A percentile compares a stretch with the other conserved stretches of the same genome.
These are phyloP conservation scores for Talaromyces islandicus DNA, from an alignment of 2,329 filamentous ascomycete species.

Conservation along the genomic window DNA sequence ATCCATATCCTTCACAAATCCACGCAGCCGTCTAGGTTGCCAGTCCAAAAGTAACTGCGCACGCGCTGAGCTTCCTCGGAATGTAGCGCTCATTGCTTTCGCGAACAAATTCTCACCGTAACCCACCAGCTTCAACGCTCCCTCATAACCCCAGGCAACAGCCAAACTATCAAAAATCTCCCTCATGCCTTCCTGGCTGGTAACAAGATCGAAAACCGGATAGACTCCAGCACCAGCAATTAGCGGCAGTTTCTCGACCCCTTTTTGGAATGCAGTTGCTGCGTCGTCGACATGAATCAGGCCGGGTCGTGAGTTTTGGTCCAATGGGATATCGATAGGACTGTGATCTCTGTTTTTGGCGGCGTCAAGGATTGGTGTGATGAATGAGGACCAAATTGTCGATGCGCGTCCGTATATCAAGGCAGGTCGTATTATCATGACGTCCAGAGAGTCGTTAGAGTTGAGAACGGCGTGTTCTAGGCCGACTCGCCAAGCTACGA, in stretches of 20 bases:
- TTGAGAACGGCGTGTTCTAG: slow-evolving; percentile 29
- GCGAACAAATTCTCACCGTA: slow-evolving; percentile 19
- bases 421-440: slow-evolving; percentile 26
- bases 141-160: slow-evolving; percentile 19
- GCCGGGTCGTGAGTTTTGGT: slow-evolving; percentile 16
- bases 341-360: slow-evolving; percentile 12
- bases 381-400: slow-evolving; percentile 23
- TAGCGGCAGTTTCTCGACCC: slow-evolving; percentile 26
- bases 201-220: slow-evolving; percentile 34
- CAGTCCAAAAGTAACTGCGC: slow-evolving; percentile 28
- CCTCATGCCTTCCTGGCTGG: slow-evolving; percentile 25
- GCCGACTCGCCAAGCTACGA: slow-evolving; percentile 26
- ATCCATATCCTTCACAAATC: slow-evolving; percentile 16
- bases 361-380: slow-evolving; percentile 21
- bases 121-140: slow-evolving; percentile 20
- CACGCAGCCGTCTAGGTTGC: slow-evolving; percentile 22
- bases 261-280: slow-evolving; percentile 25
- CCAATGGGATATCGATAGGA: slow-evolving; percentile 17
- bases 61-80: slow-evolving; percentile 19
- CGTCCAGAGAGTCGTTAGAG: slow-evolving; percentile 24
- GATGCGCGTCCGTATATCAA: slow-evolving; percentile 31
- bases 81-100: slow-evolving; percentile 20
- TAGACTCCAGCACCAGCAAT: slow-evolving; percentile 22
- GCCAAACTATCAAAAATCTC: slow-evolving; percentile 21
- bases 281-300: slow-evolving; percentile 36